Conservation (phyloP, 148 eudicot species). For the Drosera capensis region DNA sequence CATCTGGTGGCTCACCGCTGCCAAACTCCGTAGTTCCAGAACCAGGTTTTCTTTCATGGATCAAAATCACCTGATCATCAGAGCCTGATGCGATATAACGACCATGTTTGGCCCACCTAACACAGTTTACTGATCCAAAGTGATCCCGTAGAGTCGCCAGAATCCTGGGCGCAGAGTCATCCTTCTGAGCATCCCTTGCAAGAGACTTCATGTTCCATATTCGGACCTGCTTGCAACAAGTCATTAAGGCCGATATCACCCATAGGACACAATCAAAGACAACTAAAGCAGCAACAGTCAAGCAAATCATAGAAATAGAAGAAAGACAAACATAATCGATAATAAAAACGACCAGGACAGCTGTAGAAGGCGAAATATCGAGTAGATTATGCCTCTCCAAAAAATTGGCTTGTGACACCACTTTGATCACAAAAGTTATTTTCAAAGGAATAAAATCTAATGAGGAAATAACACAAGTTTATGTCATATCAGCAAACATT, state of each 20-base stretch:
- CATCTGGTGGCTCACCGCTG: constrained; percentile 95
- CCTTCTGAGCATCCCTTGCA: constrained; percentile 35
- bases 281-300: background rate
- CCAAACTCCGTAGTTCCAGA: constrained; percentile 97
- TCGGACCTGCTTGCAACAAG: constrained; percentile 46
- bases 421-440: too few species aligned
- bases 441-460: too few species aligned
- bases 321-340: background rate
- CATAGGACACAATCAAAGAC: background rate
- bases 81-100: constrained; percentile 87
- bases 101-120: constrained; percentile 95
- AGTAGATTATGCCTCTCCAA: too few species aligned
- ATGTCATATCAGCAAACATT: too few species aligned
- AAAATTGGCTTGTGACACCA: too few species aligned
- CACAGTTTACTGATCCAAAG: constrained; percentile 95
- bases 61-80: constrained; percentile 79
- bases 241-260: constrained; percentile 1
- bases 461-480: too few species aligned
- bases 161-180: constrained; percentile 48
- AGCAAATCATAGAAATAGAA: background rate
- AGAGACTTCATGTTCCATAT: constrained; percentile 85
- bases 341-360: background rate
- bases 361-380: background rate
- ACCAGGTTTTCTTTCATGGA: constrained; percentile 95
- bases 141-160: constrained; percentile 95